Conservation (phyloP, 345 rosid species). For the Hypericum perforatum region DNA sequence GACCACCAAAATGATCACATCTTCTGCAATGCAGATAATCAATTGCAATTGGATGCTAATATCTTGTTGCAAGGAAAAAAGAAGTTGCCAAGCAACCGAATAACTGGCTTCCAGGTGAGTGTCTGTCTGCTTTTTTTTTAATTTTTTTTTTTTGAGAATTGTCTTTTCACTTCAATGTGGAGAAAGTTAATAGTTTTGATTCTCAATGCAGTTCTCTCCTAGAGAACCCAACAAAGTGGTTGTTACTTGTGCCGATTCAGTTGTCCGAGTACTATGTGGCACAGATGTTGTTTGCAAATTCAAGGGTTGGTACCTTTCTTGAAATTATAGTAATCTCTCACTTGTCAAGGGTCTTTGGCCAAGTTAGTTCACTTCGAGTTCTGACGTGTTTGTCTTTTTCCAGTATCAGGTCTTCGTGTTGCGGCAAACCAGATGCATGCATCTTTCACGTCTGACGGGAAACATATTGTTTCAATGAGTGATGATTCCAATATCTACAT, state of each 20-base stretch:
- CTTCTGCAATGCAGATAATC: constrained; percentile 36
- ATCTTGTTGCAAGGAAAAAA: constrained; percentile 52
- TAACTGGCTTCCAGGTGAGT: constrained; percentile 63
- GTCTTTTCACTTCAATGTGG: constrained; percentile 1
- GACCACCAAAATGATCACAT: constrained; percentile 1
- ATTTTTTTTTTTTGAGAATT: not conserved
- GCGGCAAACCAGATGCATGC: constrained; percentile 50
- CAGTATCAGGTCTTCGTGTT: constrained; percentile 39
- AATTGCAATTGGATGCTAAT: constrained; percentile 36
- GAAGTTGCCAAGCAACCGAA: constrained; percentile 55
- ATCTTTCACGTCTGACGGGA: constrained; percentile 66
- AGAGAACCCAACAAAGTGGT: constrained; percentile 50
- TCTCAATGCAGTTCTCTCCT: constrained; percentile 39
- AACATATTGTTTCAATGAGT: constrained; percentile 53
- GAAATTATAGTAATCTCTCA: not conserved
- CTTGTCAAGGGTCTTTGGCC: too few relatives aligned
- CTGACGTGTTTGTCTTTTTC: constrained; percentile 7
- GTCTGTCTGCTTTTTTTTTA: not conserved
- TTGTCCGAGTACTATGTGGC: constrained; percentile 39
- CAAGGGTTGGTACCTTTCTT: constrained; percentile 33
- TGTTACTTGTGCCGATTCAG: constrained; percentile 71
- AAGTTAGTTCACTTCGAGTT: not conserved
- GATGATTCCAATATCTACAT: constrained; percentile 58
- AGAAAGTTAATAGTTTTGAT: constrained; percentile 9
- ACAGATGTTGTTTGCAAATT: constrained; percentile 47